A percentile compares a stretch with the other conserved stretches of the same genome.
Conservation (phyloP, 345 rosid genomes). For the Tarenaya hassleriana region DNA sequence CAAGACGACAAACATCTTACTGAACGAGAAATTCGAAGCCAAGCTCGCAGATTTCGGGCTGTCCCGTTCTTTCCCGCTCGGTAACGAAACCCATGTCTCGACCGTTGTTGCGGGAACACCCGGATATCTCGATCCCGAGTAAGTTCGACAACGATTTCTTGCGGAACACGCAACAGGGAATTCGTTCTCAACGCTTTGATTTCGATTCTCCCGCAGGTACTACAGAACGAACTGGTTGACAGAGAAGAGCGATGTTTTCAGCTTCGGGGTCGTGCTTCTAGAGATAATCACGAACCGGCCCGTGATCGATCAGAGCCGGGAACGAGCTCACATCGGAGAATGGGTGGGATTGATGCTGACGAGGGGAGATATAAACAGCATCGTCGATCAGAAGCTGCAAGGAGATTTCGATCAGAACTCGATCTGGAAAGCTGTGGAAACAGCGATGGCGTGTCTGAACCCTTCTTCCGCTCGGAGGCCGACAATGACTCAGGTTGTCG, state of each 20-base stretch:
- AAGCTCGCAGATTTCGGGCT: slow-evolving; percentile 62
- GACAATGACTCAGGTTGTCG: slow-evolving; percentile 34
- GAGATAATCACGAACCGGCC: slow-evolving; percentile 48
- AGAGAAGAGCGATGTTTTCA: slow-evolving; percentile 54
- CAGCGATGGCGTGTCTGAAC: slow-evolving; percentile 42
- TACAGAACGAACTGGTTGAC: slow-evolving; percentile 31
- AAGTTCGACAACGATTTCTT: slow-evolving; percentile 18
- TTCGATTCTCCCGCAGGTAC: slow-evolving; percentile 18
- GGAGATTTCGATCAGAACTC: slow-evolving; percentile 35
- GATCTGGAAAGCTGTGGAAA: slow-evolving; percentile 43
- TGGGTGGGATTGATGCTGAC: slow-evolving; percentile 40
- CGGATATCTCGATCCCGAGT: slow-evolving; percentile 62
- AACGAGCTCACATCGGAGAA: slow-evolving; percentile 29
- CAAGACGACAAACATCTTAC: slow-evolving; percentile 49
- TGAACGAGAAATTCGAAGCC: slow-evolving; percentile 49
- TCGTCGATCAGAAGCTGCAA: slow-evolving; percentile 45
- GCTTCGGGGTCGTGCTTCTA: slow-evolving; percentile 49
- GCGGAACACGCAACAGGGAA: not conserved
- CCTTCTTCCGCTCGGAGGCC: slow-evolving; percentile 33
- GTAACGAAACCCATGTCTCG: slow-evolving; percentile 30
- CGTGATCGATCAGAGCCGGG: slow-evolving; percentile 27
- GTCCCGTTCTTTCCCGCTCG: slow-evolving; percentile 39
- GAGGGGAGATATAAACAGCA: slow-evolving; percentile 37
- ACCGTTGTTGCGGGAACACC: slow-evolving; percentile 44
- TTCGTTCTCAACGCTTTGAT: not conserved